Evolutionary conservation across 805 yeast genomes (phyloP), one percentile per base, ranked within the genome.

Genomic region (Suhomyces sp.): DNA sequence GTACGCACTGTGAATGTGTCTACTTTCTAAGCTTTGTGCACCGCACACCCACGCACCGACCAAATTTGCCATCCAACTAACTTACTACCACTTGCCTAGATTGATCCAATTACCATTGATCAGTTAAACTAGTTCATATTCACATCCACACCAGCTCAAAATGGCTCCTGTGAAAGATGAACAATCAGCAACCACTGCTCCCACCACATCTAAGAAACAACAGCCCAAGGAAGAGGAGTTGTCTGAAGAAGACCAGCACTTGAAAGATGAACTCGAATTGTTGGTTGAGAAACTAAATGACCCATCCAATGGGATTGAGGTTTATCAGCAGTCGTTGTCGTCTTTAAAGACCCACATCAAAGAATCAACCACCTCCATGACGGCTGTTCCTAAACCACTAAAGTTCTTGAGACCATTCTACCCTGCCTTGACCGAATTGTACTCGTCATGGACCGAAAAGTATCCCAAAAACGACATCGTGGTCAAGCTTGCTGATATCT

Each of bases 301-400:
- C 57, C 68, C 82, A 2, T 77, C 79, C 54, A 62, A 76, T 46
- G 72, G 83, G 19, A 88, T 89, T 65, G 71, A 72, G 35, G 73
- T 83, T 10, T 80, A 90, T n/a, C 8, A 15, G 29, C 38, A 48
- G 10, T 40, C 35, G 41, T 78, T 94, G 60, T 78, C 79, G 42
- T 78, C 85, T 49, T 80, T 94, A 69, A 91, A 90, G 65, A 81
- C 79, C 47, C 83, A 83, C 62, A 92, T 94, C 63, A 84, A 90
- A 59, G 96, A 94, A 51, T 88, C 97, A 10, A 94, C 99, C 2
- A 89, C 97, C 38, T 92, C 97, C 7, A 94, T 94, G 97, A 94
- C 99, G 1, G 99, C 99, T 2, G 99, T 94, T 49, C 99, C 99
- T 38, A 94, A 94, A 71, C 99, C 99, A 5, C 82, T 94, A 73